Percentiles rank a stretch among this genome's conserved stretches.
phyloP scores from a whole-genome alignment of 805 yeast genomes.

The Lachancea lanzarotensis region DNA sequence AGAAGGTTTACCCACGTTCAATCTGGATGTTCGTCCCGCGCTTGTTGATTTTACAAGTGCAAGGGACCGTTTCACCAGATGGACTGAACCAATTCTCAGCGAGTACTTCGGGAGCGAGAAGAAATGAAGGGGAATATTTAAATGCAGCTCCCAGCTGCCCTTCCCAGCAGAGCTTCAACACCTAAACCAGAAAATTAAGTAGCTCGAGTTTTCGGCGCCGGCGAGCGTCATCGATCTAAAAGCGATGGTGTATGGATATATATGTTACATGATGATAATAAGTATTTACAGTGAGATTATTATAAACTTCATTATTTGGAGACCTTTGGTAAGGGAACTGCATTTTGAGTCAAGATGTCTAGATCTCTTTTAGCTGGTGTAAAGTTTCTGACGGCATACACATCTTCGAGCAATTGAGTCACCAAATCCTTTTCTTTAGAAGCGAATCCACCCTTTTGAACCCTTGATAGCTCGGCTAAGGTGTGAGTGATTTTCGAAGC shows the following conservation, averaged over 20 bases:
- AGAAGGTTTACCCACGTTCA: slow-evolving; percentile 85
- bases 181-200: too few relatives aligned
- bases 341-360: slow-evolving; percentile 12
- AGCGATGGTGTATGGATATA: not conserved
- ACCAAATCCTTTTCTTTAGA: slow-evolving; percentile 8
- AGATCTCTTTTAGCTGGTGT: slow-evolving; percentile 14
- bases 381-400: slow-evolving; percentile 10
- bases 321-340: slow-evolving; percentile 10
- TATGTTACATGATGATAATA: not conserved
- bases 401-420: slow-evolving; percentile 9
- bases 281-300: slow-evolving; percentile 4
- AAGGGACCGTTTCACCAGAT: slow-evolving; percentile 59
- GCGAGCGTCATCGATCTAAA: not conserved
- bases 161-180: too few relatives aligned
- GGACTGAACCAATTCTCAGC: slow-evolving; percentile 61
- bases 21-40: slow-evolving; percentile 93
- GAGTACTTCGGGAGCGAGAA: slow-evolving; percentile 43
- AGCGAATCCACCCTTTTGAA: slow-evolving; percentile 9
- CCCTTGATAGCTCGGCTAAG: slow-evolving; percentile 11
- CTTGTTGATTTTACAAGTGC: slow-evolving; percentile 61
- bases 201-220: not conserved
- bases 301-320: not conserved
- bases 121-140: not conserved
- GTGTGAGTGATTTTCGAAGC: slow-evolving; percentile 13
- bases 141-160: too few relatives aligned